Conservation (phyloP, 257 asterid species). For the Solanum paucissectum region DNA sequence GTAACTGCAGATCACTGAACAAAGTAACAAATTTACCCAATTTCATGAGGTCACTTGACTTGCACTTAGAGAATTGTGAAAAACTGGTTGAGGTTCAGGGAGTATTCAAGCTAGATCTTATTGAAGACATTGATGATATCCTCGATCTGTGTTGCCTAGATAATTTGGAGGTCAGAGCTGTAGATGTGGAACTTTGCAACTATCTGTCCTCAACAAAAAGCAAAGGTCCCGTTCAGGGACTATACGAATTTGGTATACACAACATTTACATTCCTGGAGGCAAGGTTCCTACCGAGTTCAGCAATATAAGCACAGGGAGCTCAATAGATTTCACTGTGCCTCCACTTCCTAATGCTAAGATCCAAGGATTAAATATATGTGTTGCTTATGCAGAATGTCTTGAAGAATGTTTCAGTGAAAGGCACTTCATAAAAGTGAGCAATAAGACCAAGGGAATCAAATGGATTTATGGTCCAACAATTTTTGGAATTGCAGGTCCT, state of each 20-base stretch:
- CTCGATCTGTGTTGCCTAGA: not conserved
- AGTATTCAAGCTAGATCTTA: not conserved
- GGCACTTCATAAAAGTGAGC: not conserved
- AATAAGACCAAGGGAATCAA: conserved; percentile 1
- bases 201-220: not conserved
- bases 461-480: conserved; percentile 1
- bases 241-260: conserved; percentile 3
- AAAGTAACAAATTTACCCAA: not conserved
- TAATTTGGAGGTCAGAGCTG: not conserved
- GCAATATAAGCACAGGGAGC: not conserved
- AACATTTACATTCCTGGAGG: not conserved
- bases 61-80: not conserved
- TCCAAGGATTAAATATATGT: not conserved
- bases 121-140: not conserved
- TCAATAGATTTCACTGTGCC: not conserved
- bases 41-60: not conserved
- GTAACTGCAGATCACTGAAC: not conserved
- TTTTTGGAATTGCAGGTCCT: not conserved
- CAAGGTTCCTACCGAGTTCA: conserved; percentile 3
- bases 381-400: not conserved
- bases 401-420: not conserved
- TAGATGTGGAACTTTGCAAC: conserved; percentile 1
- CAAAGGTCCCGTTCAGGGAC: conserved; percentile 1
- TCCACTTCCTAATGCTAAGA: not conserved
- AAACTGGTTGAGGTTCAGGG: conserved; percentile 4